A percentile compares a stretch with the other conserved stretches of the same genome.
Conservation (phyloP, 2,329 filamentous ascomycete species). For the Microsporum audouinii region DNA sequence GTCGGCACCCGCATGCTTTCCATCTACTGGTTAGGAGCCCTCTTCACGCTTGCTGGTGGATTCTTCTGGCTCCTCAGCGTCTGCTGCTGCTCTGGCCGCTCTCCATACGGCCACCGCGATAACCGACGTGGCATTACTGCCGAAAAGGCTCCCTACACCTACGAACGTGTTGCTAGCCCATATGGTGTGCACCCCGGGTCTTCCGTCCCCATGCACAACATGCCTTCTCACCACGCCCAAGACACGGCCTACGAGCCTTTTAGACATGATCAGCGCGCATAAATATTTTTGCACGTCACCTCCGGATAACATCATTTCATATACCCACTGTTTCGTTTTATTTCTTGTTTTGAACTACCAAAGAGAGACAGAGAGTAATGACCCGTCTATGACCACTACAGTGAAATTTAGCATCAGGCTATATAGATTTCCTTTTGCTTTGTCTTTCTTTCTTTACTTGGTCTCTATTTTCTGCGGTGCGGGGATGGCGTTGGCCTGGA, state of each 20-base stretch:
- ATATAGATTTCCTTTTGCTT: neutral
- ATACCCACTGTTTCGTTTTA: neutral
- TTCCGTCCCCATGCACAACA: conserved; percentile 9
- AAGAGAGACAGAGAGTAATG: neutral
- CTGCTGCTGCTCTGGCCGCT: conserved; percentile 77
- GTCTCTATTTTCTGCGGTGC: neutral
- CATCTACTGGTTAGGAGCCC: conserved; percentile 66
- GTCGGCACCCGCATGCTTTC: conserved; percentile 61
- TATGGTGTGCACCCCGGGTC: conserved; percentile 9
- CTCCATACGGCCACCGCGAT: conserved; percentile 35
- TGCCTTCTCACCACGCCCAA: conserved; percentile 7
- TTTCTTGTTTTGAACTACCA: neutral
- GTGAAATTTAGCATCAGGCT: neutral
- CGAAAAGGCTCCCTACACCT: conserved; percentile 52
- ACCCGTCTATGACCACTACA: neutral
- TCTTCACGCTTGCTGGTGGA: conserved; percentile 60
- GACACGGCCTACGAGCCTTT: conserved; percentile 15
- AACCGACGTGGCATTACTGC: conserved; percentile 36
- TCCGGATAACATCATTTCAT: neutral
- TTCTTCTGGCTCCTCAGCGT: conserved; percentile 87
- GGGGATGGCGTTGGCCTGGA: neutral
- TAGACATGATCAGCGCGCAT: conserved; percentile 12
- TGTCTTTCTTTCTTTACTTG: neutral
- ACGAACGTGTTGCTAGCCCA: conserved; percentile 41
- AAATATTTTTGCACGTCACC: neutral